Conservation (phyloP, 169 alveolate species). For the Plasmodium cynomolgi region DNA sequence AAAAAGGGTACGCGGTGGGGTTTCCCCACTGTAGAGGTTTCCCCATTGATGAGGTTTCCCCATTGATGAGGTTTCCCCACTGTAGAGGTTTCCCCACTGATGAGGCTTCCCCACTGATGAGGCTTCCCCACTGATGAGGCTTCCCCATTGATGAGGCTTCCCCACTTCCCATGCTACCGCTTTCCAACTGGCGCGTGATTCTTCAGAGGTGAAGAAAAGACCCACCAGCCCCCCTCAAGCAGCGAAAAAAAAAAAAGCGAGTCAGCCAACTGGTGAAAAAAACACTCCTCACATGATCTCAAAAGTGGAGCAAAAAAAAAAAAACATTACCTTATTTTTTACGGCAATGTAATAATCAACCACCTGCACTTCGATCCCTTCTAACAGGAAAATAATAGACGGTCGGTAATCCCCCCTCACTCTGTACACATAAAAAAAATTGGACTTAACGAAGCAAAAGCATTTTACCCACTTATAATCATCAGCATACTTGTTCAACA, state of each 20-base stretch:
- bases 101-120: too few relatives aligned
- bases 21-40: background rate
- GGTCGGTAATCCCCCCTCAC: constrained; percentile 46
- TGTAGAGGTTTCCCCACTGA: background rate
- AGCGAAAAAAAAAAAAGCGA: too few relatives aligned
- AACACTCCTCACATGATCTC: background rate
- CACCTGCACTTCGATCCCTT: constrained; percentile 19
- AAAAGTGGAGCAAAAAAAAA: background rate
- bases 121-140: too few relatives aligned
- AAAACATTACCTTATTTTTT: constrained; percentile 40
- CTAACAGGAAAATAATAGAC: constrained; percentile 23
- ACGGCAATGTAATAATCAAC: constrained; percentile 45
- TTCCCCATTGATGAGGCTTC: background rate
- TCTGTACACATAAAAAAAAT: constrained; percentile 49
- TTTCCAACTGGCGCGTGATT: background rate
- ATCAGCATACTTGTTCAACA: background rate
- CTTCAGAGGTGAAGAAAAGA: background rate
- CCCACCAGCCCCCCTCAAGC: too few relatives aligned
- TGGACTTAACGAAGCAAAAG: constrained; percentile 52
- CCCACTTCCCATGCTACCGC: background rate
- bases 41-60: too few relatives aligned
- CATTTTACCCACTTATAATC: constrained; percentile 41
- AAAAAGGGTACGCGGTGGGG: background rate
- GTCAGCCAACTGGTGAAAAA: too few relatives aligned
- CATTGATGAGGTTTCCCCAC: background rate